Evolutionary conservation across 805 yeast species (phyloP).

Genomic region (Sugiyamaella smithiae): DNA sequence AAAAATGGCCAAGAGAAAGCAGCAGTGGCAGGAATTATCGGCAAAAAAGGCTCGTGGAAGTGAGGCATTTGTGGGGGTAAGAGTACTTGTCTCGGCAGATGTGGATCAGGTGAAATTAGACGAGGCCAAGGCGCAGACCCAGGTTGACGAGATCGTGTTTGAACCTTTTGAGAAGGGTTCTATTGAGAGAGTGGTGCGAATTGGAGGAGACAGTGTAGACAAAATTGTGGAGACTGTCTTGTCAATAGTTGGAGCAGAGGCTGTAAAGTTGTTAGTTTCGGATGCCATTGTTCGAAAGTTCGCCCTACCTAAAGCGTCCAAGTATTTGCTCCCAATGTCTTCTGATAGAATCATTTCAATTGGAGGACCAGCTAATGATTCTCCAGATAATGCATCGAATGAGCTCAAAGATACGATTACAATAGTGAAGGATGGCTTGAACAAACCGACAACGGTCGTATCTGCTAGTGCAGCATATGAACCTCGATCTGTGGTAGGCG

Average conservation of each 20-base stretch:
- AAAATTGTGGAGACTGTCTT: neutral
- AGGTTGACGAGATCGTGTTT: neutral
- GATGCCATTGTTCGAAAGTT: neutral
- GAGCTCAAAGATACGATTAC: neutral
- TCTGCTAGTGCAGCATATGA: constrained; percentile 9
- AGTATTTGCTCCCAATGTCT: neutral
- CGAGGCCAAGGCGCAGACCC: neutral
- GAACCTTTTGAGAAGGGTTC: neutral
- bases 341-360: neutral
- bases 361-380: neutral
- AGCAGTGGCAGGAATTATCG: neutral
- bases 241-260: neutral
- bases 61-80: neutral
- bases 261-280: neutral
- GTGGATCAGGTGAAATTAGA: constrained; percentile 2
- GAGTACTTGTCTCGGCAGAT: neutral
- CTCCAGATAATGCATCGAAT: neutral
- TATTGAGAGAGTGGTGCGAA: neutral
- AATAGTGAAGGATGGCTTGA: neutral
- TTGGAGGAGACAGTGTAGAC: neutral
- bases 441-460: neutral
- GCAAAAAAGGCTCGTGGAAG: neutral
- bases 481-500: constrained; percentile 20
- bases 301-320: neutral
- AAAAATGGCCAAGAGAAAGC: neutral